phyloP scores from a whole-genome alignment of 768 basidiomycete genomes.

The Leccinum aurantiacum region DNA sequence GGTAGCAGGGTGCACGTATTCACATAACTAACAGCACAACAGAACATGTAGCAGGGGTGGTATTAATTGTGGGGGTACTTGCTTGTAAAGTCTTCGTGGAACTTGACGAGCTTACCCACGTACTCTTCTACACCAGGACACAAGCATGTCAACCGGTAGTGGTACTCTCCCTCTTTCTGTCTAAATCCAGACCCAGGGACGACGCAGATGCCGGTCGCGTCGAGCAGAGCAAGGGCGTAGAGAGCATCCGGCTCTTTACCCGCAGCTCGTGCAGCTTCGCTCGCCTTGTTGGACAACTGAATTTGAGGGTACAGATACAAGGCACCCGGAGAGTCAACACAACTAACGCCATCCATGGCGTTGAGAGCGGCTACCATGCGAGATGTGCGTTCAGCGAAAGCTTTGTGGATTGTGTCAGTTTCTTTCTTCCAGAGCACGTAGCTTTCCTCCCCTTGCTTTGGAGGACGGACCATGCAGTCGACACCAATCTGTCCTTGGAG shows the following conservation, averaged over 20 bases:
- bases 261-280: conserved; percentile 64
- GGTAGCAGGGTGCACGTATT: background rate
- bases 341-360: conserved; percentile 81
- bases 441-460: conserved; percentile 69
- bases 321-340: conserved; percentile 87
- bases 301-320: conserved; percentile 92
- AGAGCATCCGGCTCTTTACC: conserved; percentile 87
- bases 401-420: conserved; percentile 77
- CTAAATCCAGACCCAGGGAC: conserved; percentile 95
- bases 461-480: conserved; percentile 92
- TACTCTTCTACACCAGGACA: conserved; percentile 95
- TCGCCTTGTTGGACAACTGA: conserved; percentile 66
- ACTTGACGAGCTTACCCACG: conserved; percentile 76
- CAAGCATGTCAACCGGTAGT: conserved; percentile 90
- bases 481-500: conserved; percentile 91
- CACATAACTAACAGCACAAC: background rate
- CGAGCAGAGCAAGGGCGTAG: conserved; percentile 82
- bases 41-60: background rate
- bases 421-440: conserved; percentile 83
- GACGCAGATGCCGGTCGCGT: conserved; percentile 89
- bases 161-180: conserved; percentile 85
- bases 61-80: conserved; percentile 39
- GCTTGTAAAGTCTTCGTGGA: conserved; percentile 61
- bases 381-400: conserved; percentile 65
- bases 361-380: conserved; percentile 82